Evolutionary conservation across 2,329 filamentous ascomycete genomes (phyloP).

Genomic region (Fusarium hainanense): DNA sequence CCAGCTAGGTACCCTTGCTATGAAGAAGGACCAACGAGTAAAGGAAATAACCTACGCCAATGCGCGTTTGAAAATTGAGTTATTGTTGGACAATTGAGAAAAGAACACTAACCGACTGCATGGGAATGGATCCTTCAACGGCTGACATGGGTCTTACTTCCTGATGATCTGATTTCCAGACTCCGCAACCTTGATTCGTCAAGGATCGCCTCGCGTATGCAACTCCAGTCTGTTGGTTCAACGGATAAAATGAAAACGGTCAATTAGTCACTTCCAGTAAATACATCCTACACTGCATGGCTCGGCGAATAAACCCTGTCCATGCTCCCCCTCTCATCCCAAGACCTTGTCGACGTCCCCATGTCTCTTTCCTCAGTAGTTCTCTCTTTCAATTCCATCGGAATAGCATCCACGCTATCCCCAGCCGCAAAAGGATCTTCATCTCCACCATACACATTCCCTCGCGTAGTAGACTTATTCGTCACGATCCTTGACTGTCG

Average conservation of each 20-base stretch:
- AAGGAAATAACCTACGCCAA: not conserved
- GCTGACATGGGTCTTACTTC: not conserved
- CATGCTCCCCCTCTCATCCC: constrained; percentile 12
- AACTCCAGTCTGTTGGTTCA: not conserved
- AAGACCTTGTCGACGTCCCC: not conserved
- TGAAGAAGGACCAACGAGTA: not conserved
- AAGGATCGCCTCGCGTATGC: not conserved
- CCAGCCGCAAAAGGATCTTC: constrained; percentile 15
- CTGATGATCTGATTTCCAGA: constrained; percentile 1
- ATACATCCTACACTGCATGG: constrained; percentile 6
- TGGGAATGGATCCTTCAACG: not conserved
- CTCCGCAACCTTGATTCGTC: too few species aligned
- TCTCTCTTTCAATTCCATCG: constrained; percentile 2
- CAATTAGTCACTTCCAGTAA: not conserved
- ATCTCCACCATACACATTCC: constrained; percentile 5
- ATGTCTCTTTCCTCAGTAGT: not conserved
- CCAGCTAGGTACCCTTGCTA: not conserved
- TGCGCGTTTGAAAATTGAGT: not conserved
- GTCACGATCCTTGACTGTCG: constrained; percentile 1
- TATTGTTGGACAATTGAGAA: not conserved
- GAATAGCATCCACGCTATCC: constrained; percentile 9
- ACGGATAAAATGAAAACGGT: not conserved
- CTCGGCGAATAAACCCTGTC: constrained; percentile 19
- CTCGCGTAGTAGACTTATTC: constrained; percentile 1
- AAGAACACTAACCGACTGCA: not conserved